Percentiles rank a stretch among this genome's conserved stretches.
phyloP scores from a whole-genome alignment of 768 basidiomycete species.

The Lentinula aciculospora region DNA sequence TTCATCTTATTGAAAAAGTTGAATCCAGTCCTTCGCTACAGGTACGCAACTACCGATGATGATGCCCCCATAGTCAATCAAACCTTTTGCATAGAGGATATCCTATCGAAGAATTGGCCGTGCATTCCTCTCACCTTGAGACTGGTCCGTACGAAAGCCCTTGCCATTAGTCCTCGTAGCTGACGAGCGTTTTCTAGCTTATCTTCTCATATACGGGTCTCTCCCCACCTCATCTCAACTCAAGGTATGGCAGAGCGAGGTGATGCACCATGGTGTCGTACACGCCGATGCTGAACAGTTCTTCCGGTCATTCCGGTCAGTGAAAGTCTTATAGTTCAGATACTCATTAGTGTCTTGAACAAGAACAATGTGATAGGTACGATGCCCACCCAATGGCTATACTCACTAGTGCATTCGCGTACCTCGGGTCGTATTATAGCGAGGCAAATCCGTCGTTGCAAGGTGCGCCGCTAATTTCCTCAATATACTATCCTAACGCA shows the following conservation, averaged over 20 bases:
- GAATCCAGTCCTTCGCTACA: slow-evolving; percentile 59
- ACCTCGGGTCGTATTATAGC: slow-evolving; percentile 81
- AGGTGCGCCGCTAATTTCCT: slow-evolving; percentile 36
- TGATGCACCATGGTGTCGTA: slow-evolving; percentile 68
- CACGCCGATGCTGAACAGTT: slow-evolving; percentile 68
- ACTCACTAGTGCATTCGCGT: slow-evolving; percentile 80
- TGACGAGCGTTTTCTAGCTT: slow-evolving; percentile 32
- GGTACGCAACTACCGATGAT: slow-evolving; percentile 31
- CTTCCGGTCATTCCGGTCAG: slow-evolving; percentile 61
- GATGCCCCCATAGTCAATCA: not conserved
- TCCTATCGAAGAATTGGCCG: slow-evolving; percentile 87
- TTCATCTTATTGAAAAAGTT: not conserved
- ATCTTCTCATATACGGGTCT: slow-evolving; percentile 84
- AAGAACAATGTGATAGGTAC: slow-evolving; percentile 41
- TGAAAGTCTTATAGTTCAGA: not conserved
- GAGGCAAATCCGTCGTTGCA: slow-evolving; percentile 87
- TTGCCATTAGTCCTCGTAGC: not conserved
- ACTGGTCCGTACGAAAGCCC: slow-evolving; percentile 26
- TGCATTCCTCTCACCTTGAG: slow-evolving; percentile 76
- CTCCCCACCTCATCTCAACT: slow-evolving; percentile 63
- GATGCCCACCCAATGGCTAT: slow-evolving; percentile 94
- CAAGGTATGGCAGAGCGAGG: slow-evolving; percentile 62
- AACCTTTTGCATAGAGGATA: slow-evolving; percentile 54
- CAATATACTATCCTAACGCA: not conserved
- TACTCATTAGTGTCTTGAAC: not conserved